Evolutionary conservation across 129 eudicot genomes (phyloP), one percentile per base, ranked within the genome.

Genomic region (Tagetes erecta): DNA sequence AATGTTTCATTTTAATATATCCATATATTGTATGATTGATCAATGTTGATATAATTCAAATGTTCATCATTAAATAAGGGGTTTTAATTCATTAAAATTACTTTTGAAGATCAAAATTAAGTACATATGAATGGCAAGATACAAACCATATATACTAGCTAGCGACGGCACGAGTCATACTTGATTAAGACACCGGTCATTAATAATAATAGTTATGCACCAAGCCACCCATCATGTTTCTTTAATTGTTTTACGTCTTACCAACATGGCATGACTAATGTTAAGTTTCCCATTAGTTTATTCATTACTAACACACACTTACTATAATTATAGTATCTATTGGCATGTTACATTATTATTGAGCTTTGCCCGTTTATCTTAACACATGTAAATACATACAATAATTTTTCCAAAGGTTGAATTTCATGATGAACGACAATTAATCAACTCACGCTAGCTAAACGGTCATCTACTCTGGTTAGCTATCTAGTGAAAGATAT

Each of bases 161-260:
- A 9, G 27, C 10, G 57, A 34, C 42, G 72, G 72, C 72, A 44
- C 56, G 56, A 67, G 57, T 45, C 72, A 67, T 67, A 31, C 56
- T 44, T 45, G 71, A 67, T 67, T 20, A 31, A 67, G 46, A 37
- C 71, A 44, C 9, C 20, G 12, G 11, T 68, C 72, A 46, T 8
- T 12, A 31, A 45, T 31, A 68, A 30, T 41, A 45, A 68, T 11
- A 68, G 11, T 45, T 42, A 30, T 33, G 58, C 58, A 46, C 33
- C 31, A 46, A 68, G 46, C 72, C 58, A 46, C 33, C 31, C 31
- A 68, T 68, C 72, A 67, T 67, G 71, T 67, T 67, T 67, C 55
- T 67, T 67, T 64, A 6, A 41, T 49, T 11, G 1, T 10, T 39
- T 39, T 33, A 2, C 33, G 7, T 41, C 11, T 46, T 64, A 20